Evolutionary conservation across 495 filamentous ascomycete genomes (phyloP).

Genomic region (Tuber melanosporum): DNA sequence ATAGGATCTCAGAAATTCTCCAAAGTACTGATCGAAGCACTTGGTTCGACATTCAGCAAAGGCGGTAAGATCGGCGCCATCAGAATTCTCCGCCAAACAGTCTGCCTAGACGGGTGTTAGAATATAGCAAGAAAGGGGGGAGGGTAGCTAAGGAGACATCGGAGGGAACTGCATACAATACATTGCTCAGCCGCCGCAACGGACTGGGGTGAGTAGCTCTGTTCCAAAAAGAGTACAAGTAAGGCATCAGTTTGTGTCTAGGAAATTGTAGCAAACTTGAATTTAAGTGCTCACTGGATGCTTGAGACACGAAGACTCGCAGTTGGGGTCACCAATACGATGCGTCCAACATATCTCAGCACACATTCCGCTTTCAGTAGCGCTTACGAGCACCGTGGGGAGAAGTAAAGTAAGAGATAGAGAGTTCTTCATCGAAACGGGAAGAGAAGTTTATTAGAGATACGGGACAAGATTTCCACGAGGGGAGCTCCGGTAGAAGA

Average conservation of each 20-base stretch:
- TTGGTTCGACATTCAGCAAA: slow-evolving; percentile 22
- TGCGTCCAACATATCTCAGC: slow-evolving; percentile 27
- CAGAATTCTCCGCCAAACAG: not conserved
- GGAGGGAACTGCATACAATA: not conserved
- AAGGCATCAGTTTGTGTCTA: not conserved
- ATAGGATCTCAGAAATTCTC: slow-evolving; percentile 19
- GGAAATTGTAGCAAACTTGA: not conserved
- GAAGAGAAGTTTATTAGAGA: not conserved
- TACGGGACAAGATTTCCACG: not conserved
- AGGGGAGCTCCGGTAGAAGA: not conserved
- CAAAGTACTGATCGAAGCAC: slow-evolving; percentile 19
- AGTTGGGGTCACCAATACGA: slow-evolving; percentile 18
- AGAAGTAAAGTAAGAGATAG: slow-evolving; percentile 5
- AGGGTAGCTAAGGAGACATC: not conserved
- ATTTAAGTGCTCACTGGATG: not conserved
- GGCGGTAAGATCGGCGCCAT: slow-evolving; percentile 14
- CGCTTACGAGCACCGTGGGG: slow-evolving; percentile 8
- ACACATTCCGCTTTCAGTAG: slow-evolving; percentile 23
- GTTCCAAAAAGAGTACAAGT: not conserved
- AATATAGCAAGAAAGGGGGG: not conserved
- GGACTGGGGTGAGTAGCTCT: slow-evolving; percentile 1
- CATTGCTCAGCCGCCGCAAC: not conserved
- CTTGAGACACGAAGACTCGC: slow-evolving; percentile 3
- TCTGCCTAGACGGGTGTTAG: not conserved
- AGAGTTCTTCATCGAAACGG: slow-evolving; percentile 7